Evolutionary conservation across 2,329 filamentous ascomycete genomes (phyloP), one percentile per base, ranked within the genome.

Genomic region (Zelopaecilomyces penicillatus): DNA sequence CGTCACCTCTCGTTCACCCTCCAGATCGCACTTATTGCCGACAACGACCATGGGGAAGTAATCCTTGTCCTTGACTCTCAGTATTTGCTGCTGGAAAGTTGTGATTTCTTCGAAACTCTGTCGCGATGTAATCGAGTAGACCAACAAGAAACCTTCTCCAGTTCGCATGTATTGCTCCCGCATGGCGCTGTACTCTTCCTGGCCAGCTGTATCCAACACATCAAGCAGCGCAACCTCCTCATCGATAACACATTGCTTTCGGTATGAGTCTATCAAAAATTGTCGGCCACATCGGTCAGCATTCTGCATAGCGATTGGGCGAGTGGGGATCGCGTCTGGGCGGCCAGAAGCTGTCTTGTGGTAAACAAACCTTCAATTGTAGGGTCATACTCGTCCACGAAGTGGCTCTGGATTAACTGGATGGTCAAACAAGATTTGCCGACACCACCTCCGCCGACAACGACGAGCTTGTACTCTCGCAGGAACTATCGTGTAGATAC

Each of bases 91-190:
- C 70, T 97, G 90, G 71, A 97, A 97, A 40, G 89, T 95, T 70
- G 89, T 85, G 67, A 98, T 97, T 73, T 98, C 93, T 65, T 98
- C 91, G 62, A 96, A 97, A 60, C 87, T 95, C 70, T 96, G 90
- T 62, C 90, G 82, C 62, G 91, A 96, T 45, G 87, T 96, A 73
- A 98, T 98, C 56, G 90, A 95, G 76, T 97, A 97, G 61, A 97
- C 89, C 43, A 98, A 82, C 62, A 98, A 73, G 71, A 98, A 98
- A 43, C 93, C 93, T 70, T 98, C 93, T 64, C 93, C 93, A 27
- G 91, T 97, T 61, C 93, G 84, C 91, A 98, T 98, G 78, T 97
- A 98, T 72, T 97, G 93, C 74, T 98, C 93, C 64, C 93, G 80
- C 93, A 98, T 97, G 43, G 93, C 93, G 46, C 90, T 95, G 75